Conservation (phyloP, 2,329 filamentous ascomycete species). For the Aureobasidium sp. region DNA sequence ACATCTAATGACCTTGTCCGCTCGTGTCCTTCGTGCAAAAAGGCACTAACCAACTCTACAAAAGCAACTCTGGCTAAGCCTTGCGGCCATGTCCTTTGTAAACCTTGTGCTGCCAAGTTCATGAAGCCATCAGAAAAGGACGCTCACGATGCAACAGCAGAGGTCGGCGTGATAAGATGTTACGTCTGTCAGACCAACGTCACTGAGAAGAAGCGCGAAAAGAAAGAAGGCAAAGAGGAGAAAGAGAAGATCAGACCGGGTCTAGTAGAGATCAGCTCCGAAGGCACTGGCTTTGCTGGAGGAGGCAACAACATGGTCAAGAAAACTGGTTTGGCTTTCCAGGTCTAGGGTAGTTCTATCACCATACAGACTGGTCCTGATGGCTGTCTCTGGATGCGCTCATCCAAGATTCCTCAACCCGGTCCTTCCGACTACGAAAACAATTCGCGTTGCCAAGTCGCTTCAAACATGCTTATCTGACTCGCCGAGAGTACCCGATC, state of each 20-base stretch:
- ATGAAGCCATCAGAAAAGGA: constrained; percentile 52
- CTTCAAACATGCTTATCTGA: not conserved
- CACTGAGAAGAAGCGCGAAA: constrained; percentile 32
- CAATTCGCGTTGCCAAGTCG: not conserved
- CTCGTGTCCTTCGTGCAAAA: constrained; percentile 79
- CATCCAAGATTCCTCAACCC: not conserved
- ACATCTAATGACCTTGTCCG: constrained; percentile 30
- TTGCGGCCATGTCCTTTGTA: constrained; percentile 87
- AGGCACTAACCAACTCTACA: constrained; percentile 70
- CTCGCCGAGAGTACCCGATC: not conserved
- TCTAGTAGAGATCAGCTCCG: constrained; percentile 68
- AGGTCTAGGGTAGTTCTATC: constrained; percentile 46
- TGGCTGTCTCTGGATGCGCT: not conserved
- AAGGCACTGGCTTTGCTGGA: constrained; percentile 88
- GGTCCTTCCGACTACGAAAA: not conserved
- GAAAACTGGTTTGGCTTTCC: constrained; percentile 70
- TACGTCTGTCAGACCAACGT: constrained; percentile 82
- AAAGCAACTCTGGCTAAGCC: constrained; percentile 76
- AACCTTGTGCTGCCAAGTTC: constrained; percentile 75
- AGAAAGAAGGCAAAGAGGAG: constrained; percentile 28
- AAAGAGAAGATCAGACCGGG: constrained; percentile 59
- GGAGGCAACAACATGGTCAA: constrained; percentile 76
- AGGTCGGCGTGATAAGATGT: constrained; percentile 54
- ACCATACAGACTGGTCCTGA: not conserved
- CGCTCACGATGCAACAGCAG: constrained; percentile 49